Base-by-base conservation (phyloP, 805 yeast species). In the Starmerella tilneyi region DNA sequence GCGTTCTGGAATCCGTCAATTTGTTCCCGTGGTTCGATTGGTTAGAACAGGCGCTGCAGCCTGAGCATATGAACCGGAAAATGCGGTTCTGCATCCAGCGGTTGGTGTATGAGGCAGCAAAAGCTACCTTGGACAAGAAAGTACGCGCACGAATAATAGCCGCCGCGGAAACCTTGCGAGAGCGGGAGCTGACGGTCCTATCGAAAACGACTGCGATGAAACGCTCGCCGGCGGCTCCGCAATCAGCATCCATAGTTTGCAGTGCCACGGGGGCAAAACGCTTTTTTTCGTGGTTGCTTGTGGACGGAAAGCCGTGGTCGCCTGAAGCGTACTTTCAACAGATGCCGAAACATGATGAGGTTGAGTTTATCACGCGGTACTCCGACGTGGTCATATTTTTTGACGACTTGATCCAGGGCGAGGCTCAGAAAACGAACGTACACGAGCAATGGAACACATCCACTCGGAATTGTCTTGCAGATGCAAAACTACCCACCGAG, bases 21-120 rank as follows among this genome's bases (percentile, higher is more conserved):
- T 3, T 45, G 11, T 9, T 48, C 22, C 43, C 41, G 23, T 12
- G 16, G 5, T 12, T 12, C 11, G 24, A 45, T 20, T 45, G 49
- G 49, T 31, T 45, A 8, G 29, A 13, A 2, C 12, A 12, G 2
- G 46, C 44, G 1, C 12, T 20, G 16, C 6, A 13, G 9, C 13
- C 16, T 8, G 36, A 26, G n/a, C 15, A 23, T n/a, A 15, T 26
- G 29, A 21, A 21, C 29, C 4, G 16, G 11, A 15, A 27, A 7
- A 27, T 16, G 77, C 84, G 12, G 73, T 85, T 13, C 73, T 85
- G 1, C 63, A 82, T 49, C 75, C 79, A 56, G 61, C 75, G 1
- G 74, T 81, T 0, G 79, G 79, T 55, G 68, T 70, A 47, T 70
- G 72, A 48, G 63, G 71, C 33, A 2, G 29, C 43, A 4, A 3